Evolutionary conservation across 2,329 filamentous ascomycete genomes (phyloP).

Genomic region (Coniochaeta sp.): DNA sequence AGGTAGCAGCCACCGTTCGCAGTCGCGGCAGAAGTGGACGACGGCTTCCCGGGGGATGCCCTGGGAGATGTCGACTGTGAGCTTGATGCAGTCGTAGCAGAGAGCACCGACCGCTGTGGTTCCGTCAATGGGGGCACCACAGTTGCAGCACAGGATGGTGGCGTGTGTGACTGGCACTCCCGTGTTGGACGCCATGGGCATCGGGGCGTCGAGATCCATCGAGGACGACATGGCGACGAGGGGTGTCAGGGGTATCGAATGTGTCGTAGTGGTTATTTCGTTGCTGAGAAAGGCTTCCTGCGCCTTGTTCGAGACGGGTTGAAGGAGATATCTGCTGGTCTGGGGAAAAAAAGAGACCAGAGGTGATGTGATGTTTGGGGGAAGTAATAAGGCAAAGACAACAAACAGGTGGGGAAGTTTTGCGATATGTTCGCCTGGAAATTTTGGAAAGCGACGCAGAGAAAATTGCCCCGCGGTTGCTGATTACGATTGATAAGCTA

Average conservation of each 20-base stretch:
- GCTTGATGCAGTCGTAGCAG: constrained; percentile 93
- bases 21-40: constrained; percentile 88
- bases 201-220: constrained; percentile 25
- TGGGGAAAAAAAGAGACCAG: background rate
- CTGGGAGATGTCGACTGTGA: constrained; percentile 86
- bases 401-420: background rate
- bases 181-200: constrained; percentile 18
- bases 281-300: background rate
- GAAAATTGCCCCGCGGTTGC: constrained; percentile 1
- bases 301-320: background rate
- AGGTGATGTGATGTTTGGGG: background rate
- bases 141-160: constrained; percentile 91
- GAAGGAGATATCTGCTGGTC: background rate
- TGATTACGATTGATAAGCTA: constrained; percentile 4
- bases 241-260: background rate
- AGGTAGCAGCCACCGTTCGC: constrained; percentile 87
- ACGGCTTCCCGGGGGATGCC: constrained; percentile 87
- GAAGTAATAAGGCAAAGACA: background rate
- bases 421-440: background rate
- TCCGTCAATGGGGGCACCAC: constrained; percentile 90
- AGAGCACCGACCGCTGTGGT: constrained; percentile 79
- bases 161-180: constrained; percentile 20
- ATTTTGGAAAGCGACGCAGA: background rate
- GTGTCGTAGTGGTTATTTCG: background rate
- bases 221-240: constrained; percentile 7